Percentiles rank a stretch among this genome's conserved stretches.
phyloP scores from a whole-genome alignment of 352 stramenopile genomes.

The Phytophthora rubi region DNA sequence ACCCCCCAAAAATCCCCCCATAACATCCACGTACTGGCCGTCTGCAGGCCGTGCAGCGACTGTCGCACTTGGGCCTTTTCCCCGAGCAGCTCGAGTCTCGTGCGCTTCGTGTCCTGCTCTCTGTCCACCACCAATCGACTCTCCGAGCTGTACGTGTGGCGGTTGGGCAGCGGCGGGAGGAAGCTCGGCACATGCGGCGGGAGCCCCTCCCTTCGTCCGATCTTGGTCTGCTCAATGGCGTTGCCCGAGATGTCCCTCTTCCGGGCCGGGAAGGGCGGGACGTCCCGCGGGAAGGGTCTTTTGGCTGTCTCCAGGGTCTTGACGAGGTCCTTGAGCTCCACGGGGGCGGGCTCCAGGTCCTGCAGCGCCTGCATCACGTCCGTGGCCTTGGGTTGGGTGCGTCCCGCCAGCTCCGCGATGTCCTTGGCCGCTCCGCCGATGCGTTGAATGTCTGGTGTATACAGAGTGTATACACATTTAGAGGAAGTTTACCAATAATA shows the following conservation, averaged over 20 bases:
- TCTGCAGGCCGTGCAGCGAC: conserved; percentile 61
- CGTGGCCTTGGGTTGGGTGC: conserved; percentile 53
- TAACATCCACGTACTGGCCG: conserved; percentile 40
- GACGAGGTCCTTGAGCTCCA: conserved; percentile 56
- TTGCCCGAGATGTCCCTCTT: conserved; percentile 58
- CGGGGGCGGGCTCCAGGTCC: conserved; percentile 50
- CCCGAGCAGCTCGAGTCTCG: conserved; percentile 55
- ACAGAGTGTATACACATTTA: conserved; percentile 5
- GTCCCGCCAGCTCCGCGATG: conserved; percentile 58
- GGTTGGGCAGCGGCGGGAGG: conserved; percentile 56
- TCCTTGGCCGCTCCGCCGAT: conserved; percentile 60
- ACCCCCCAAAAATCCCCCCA: not conserved
- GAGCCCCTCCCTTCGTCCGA: conserved; percentile 57
- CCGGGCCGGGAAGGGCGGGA: conserved; percentile 54
- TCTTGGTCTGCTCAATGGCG: conserved; percentile 62
- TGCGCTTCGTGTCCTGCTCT: conserved; percentile 61
- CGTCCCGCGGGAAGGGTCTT: conserved; percentile 59
- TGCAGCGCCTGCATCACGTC: conserved; percentile 56
- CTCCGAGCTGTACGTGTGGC: conserved; percentile 66
- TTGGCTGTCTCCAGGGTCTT: conserved; percentile 62
- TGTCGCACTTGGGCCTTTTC: conserved; percentile 71
- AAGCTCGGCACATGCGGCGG: conserved; percentile 61
- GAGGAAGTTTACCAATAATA: conserved; percentile 9
- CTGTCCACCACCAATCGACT: conserved; percentile 60
- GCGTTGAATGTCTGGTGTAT: conserved; percentile 51